These are phyloP conservation scores for Arthroderma sp. DNA, from an alignment of 2,329 filamentous ascomycete genomes.

Conservation along the genomic window DNA sequence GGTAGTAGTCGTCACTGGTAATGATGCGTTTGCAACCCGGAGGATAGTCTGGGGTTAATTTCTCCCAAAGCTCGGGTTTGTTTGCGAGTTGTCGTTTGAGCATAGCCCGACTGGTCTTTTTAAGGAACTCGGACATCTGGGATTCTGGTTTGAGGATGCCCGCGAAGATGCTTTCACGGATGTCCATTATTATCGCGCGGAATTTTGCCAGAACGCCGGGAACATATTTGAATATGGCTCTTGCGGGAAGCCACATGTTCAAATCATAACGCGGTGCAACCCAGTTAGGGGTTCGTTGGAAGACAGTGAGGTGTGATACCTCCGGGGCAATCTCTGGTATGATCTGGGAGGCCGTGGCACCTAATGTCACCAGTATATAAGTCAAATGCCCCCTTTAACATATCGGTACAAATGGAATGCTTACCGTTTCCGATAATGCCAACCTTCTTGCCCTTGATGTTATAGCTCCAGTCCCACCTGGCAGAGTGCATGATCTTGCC, in stretches of 20 bases:
- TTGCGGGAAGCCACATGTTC: constrained; percentile 33
- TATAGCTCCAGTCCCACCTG: constrained; percentile 49
- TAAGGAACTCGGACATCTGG: constrained; percentile 31
- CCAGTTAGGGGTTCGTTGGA: constrained; percentile 50
- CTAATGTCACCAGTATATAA: constrained; percentile 19
- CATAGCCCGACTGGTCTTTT: constrained; percentile 25
- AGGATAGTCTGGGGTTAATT: constrained; percentile 43
- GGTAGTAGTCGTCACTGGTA: constrained; percentile 46
- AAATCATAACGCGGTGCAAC: constrained; percentile 43
- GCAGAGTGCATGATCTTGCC: constrained; percentile 47
- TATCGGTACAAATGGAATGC: constrained; percentile 4
- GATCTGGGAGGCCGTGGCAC: constrained; percentile 48
- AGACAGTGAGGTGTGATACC: constrained; percentile 41
- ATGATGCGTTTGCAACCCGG: constrained; percentile 46
- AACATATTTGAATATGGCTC: constrained; percentile 38
- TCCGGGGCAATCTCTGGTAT: constrained; percentile 45
- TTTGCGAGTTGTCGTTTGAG: constrained; percentile 39
- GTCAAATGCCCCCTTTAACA: not conserved
- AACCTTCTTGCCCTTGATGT: constrained; percentile 43
- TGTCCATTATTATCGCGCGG: constrained; percentile 44
- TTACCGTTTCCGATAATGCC: constrained; percentile 49
- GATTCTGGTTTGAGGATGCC: constrained; percentile 34
- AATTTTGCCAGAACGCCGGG: constrained; percentile 41
- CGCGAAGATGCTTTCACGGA: constrained; percentile 39
- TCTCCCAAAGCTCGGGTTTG: constrained; percentile 41